Percentiles rank a stretch among this genome's conserved stretches.
These are phyloP conservation scores for Trametopsis cervina DNA, from an alignment of 768 basidiomycete species.

Conservation along the genomic window DNA sequence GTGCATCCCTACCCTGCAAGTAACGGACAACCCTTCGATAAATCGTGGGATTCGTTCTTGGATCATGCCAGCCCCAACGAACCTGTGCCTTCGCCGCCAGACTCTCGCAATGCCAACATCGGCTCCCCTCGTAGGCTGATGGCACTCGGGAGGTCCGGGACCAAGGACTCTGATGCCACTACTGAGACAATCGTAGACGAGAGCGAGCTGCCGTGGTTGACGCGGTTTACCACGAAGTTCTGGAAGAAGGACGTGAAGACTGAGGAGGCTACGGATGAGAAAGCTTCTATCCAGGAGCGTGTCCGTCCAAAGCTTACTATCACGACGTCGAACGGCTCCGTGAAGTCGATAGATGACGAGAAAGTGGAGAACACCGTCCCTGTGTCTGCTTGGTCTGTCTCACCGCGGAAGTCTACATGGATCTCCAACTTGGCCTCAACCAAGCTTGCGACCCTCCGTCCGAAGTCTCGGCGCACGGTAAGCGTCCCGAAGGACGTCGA, in stretches of 20 bases:
- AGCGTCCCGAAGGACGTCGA: conserved; percentile 13
- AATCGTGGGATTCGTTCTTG: conserved; percentile 13
- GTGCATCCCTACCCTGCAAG: conserved; percentile 2
- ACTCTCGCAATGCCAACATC: conserved; percentile 14
- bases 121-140: conserved; percentile 33
- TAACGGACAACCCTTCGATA: conserved; percentile 6
- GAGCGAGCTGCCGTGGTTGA: conserved; percentile 5
- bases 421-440: conserved; percentile 11
- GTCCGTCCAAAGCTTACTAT: conserved; percentile 9
- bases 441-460: conserved; percentile 12
- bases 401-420: conserved; percentile 24
- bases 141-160: conserved; percentile 24
- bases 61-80: conserved; percentile 2
- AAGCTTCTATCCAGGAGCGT: not conserved
- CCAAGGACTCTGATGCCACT: conserved; percentile 6
- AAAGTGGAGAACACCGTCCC: conserved; percentile 20
- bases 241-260: conserved; percentile 14
- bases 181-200: not conserved
- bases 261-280: not conserved
- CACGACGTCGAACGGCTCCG: conserved; percentile 25
- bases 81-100: not conserved
- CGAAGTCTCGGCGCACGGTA: conserved; percentile 8
- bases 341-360: conserved; percentile 24
- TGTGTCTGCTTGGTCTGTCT: conserved; percentile 26
- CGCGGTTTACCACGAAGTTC: conserved; percentile 11